Evolutionary conservation across 2,329 filamentous ascomycete species (phyloP).

Genomic region (Arthrobotrys entomopaga): DNA sequence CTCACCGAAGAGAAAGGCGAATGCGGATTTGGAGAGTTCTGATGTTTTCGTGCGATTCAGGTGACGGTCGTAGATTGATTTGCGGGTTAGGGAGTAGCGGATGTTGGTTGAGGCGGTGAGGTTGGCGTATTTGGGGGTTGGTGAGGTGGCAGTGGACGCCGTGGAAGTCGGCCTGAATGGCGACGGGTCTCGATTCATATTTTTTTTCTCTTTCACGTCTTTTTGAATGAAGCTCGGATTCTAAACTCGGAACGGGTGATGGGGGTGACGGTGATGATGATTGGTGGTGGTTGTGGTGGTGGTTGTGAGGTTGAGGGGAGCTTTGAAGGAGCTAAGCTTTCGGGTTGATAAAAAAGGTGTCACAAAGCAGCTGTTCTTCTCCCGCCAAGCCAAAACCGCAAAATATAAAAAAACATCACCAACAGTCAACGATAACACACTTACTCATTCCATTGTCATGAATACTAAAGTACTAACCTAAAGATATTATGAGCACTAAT

Average conservation of each 20-base stretch:
- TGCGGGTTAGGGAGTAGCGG: slow-evolving; percentile 89
- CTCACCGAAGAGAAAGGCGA: slow-evolving; percentile 94
- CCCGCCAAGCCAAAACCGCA: slow-evolving; percentile 13
- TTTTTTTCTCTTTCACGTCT: not conserved
- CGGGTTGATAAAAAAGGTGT: slow-evolving; percentile 19
- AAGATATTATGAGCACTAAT: no score
- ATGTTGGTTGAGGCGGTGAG: slow-evolving; percentile 68
- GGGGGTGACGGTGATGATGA: not conserved
- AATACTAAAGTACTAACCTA: no score
- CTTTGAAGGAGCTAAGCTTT: slow-evolving; percentile 5
- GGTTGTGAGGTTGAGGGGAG: slow-evolving; percentile 3
- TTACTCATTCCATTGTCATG: no score
- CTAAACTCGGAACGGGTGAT: not conserved
- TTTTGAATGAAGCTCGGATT: not conserved
- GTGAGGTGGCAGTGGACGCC: slow-evolving; percentile 64
- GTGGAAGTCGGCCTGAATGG: slow-evolving; percentile 32
- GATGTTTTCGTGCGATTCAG: slow-evolving; percentile 87
- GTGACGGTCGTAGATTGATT: slow-evolving; percentile 97
- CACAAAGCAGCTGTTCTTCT: slow-evolving; percentile 2
- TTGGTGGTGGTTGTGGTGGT: not conserved
- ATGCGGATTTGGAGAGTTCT: slow-evolving; percentile 90
- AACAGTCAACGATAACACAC: no score
- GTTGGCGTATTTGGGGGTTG: slow-evolving; percentile 56
- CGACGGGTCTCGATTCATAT: slow-evolving; percentile 48
- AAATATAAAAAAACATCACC: no score